phyloP scores from a whole-genome alignment of 495 filamentous ascomycete genomes.

The Stereocaulon alpinum region DNA sequence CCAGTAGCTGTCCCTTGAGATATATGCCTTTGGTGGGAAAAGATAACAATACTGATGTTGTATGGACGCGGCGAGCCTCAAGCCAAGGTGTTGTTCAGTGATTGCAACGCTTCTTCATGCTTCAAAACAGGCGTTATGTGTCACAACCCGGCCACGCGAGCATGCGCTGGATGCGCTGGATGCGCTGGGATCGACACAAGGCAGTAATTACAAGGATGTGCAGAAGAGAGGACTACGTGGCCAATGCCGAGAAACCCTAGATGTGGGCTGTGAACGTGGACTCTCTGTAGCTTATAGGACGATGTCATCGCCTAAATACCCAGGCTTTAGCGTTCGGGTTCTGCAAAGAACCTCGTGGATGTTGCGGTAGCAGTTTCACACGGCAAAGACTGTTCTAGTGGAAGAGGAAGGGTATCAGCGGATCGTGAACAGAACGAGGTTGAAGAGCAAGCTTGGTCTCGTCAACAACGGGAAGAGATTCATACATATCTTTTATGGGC shows the following conservation, averaged over 20 bases:
- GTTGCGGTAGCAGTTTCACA: no score
- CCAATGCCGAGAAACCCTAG: neutral
- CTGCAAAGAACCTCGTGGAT: no score
- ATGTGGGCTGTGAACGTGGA: neutral
- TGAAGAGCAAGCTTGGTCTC: neutral
- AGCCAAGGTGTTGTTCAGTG: neutral
- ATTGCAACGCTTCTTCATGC: constrained; percentile 2
- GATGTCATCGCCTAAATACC: no score
- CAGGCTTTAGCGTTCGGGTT: no score
- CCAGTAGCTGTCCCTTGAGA: neutral
- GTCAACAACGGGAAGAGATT: constrained; percentile 41
- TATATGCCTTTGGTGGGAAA: neutral
- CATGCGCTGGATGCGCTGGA: neutral
- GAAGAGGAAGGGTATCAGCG: no score
- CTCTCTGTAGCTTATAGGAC: no score
- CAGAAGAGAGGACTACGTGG: neutral
- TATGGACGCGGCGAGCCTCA: neutral
- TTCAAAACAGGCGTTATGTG: neutral
- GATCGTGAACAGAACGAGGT: no score
- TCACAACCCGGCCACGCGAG: neutral
- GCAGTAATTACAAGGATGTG: neutral
- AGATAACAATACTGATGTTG: neutral
- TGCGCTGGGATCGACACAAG: neutral
- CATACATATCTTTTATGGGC: no score
- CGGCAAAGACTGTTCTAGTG: no score